Evolutionary conservation across 164 flowering plant species (phyloP), one percentile per base, ranked within the genome.

Genomic region (Vitis amurensis): DNA sequence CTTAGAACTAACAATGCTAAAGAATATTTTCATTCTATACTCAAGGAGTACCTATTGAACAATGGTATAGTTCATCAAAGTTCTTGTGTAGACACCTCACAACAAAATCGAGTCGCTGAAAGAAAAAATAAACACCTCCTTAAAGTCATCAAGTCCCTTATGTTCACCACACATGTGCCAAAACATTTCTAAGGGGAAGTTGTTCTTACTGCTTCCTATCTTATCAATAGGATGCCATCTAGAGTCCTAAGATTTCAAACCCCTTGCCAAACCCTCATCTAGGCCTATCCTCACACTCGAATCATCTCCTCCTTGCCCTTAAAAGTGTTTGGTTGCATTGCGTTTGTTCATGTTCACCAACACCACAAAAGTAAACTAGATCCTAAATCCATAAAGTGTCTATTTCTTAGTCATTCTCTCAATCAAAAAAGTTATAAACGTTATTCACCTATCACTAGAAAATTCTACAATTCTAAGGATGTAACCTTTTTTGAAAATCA

Each of bases 11-110:
- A 63, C 15, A 63, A 63, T 63, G 52, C 50, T 3, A 9, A 44
- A 11, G 66, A 63, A 14, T 63, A 63, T 47, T 63, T 63, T 44
- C n/a, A 63, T 44, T 14, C 50, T 19, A 44, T 63, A n/a, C 52
- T 63, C 11, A 52, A 51, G 3, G 2, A 9, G 8, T 63, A 8
- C 16, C 66, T 63, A 3, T 14, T 13, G 9, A 15, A 63, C 4
- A 19, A 48, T 9, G 66, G 66, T 5, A 63, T 63, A n/a, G 14
- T 63, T 8, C 66, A 63, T 17, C 51, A 8, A 8, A 63, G 53
- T 48, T 63, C 66, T 7, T 63, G 66, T 63, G 52, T 47, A 4
- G 66, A 23, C 27, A 23, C 27, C 27, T 23, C 27, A 23, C 27
- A 23, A 23, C 27, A 23, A 23, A 23, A 23, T 23, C 0, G 27